These are phyloP conservation scores for Haematococcus sp. DNA, from an alignment of 139 green algal genomes.

Conservation along the genomic window DNA sequence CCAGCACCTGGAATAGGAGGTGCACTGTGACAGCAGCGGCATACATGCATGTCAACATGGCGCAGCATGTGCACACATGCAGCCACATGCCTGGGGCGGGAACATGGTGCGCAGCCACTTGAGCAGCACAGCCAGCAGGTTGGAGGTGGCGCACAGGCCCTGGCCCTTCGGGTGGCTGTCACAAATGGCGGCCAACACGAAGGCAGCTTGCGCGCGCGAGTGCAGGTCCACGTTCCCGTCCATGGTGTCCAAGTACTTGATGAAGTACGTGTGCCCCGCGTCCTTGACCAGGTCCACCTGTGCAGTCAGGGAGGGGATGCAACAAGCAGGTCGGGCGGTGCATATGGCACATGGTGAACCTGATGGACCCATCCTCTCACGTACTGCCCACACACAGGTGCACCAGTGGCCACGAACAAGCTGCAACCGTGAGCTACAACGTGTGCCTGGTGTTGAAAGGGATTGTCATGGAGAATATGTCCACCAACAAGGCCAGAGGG, in stretches of 20 bases:
- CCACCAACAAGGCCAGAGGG: too few relatives aligned
- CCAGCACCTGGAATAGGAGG: too few relatives aligned
- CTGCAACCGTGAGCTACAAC: too few relatives aligned
- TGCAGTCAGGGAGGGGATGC: too few relatives aligned
- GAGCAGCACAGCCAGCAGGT: conserved; percentile 54
- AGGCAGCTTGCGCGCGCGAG: conserved; percentile 75
- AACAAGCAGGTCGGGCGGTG: too few relatives aligned
- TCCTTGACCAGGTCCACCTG: conserved; percentile 93
- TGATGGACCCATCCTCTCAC: not conserved
- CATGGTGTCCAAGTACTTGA: conserved; percentile 82
- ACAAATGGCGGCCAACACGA: conserved; percentile 92
- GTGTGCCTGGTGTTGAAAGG: too few relatives aligned
- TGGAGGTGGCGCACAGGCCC: conserved; percentile 38
- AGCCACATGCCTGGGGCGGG: conserved; percentile 16
- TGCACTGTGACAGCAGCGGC: too few relatives aligned
- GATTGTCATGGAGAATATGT: too few relatives aligned
- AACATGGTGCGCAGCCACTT: conserved; percentile 47
- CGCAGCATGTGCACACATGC: too few relatives aligned
- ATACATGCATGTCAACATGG: too few relatives aligned
- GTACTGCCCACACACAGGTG: not conserved
- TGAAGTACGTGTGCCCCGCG: conserved; percentile 94
- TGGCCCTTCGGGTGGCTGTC: conserved; percentile 75
- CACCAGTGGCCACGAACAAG: not conserved
- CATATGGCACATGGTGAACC: too few relatives aligned
- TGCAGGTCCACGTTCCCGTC: conserved; percentile 32